Evolutionary conservation across 2,329 filamentous ascomycete genomes (phyloP).

Genomic region (Pyricularia grisea): DNA sequence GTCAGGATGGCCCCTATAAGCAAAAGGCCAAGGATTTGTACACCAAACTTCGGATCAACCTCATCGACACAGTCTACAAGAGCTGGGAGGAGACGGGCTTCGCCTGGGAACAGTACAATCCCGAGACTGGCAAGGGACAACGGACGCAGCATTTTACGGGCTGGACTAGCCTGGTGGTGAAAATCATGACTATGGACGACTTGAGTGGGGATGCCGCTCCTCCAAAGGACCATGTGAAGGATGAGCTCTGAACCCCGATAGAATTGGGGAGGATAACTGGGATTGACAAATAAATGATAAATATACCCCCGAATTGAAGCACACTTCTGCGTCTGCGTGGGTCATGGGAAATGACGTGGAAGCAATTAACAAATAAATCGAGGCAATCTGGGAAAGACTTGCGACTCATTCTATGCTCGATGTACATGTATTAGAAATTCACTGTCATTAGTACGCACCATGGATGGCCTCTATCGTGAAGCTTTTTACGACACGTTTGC

Average conservation of each 20-base stretch:
- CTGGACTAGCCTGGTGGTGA: slow-evolving; percentile 97
- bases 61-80: slow-evolving; percentile 81
- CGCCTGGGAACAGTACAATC: slow-evolving; percentile 97
- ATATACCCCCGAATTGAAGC: neutral
- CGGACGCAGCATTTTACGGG: slow-evolving; percentile 96
- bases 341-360: too few species aligned
- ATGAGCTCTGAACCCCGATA: neutral
- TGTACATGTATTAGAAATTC: too few species aligned
- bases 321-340: neutral
- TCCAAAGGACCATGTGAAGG: neutral
- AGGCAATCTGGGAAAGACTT: neutral
- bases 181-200: slow-evolving; percentile 93
- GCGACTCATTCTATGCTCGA: too few species aligned
- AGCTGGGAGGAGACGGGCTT: slow-evolving; percentile 89
- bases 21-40: slow-evolving; percentile 65
- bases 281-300: neutral
- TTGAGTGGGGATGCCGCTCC: slow-evolving; percentile 23
- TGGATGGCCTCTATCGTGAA: too few species aligned
- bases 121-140: slow-evolving; percentile 86
- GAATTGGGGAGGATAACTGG: neutral
- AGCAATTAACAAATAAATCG: neutral
- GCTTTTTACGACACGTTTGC: too few species aligned
- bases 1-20: slow-evolving; percentile 56
- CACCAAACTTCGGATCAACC: slow-evolving; percentile 65
- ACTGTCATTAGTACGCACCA: too few species aligned